Evolutionary conservation across 1,284 basidiomycete species (phyloP), one percentile per base, ranked within the genome.

Genomic region (Tranzscheliella williamsii): DNA sequence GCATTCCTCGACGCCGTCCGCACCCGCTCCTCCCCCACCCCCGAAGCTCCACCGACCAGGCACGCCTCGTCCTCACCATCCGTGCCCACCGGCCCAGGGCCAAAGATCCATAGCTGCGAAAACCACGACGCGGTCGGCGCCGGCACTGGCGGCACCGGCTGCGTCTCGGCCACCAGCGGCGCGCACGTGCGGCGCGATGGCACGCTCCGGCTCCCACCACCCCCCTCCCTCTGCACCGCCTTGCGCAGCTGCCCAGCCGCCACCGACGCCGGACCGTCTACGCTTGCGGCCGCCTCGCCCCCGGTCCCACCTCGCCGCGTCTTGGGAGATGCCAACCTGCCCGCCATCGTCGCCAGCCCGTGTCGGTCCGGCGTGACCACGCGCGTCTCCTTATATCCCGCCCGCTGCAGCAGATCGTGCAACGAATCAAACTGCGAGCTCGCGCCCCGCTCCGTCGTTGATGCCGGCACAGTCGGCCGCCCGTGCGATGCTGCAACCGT

Each of bases 381-480:
- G 22, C 73, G 57, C n/a, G 71, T 73, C 44, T 75, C 73, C 36
- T 72, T 70, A 64, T 75, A 75, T 11, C 73, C 73, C 3, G 72
- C 72, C 32, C 62, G 39, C 38, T 72, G 67, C 20, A 75, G 62
- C 3, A 75, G 56, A 18, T 73, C 70, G 34, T 74, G 72, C 13
- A 75, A 53, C 38, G 68, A 72, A 31, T 72, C 72, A 42, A 75
- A 73, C 21, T 49, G 61, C 13, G 52, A 51, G 33, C 43, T 34
- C 15, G 32, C 8, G n/a, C n/a, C n/a, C n/a, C n/a, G n/a, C n/a
- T n/a, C n/a, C n/a, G n/a, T n/a, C n/a, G n/a, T n/a, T n/a, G n/a
- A n/a, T n/a, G n/a, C n/a, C n/a, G n/a, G n/a, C n/a, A n/a, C n/a
- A n/a, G n/a, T n/a, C n/a, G n/a, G n/a, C n/a, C n/a, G n/a, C n/a